Evolutionary conservation across 805 yeast species (phyloP), one percentile per base, ranked within the genome.

Genomic region (Debaryomyces castellii): DNA sequence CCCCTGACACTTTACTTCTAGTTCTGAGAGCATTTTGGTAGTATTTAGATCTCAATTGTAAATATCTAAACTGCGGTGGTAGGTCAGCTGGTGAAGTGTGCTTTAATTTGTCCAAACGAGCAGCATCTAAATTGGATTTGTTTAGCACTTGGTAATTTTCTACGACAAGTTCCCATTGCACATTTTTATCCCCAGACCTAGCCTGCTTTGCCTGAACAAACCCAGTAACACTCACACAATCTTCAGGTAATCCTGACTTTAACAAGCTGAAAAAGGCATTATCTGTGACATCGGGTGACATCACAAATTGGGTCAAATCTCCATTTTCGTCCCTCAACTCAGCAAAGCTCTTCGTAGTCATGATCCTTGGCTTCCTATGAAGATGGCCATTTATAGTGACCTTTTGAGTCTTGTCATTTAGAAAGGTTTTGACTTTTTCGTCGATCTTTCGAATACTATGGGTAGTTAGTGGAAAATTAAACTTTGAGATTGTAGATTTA

Each of bases 301-400:
- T 47, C 10, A 63, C 48, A 4, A 73, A 37, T 57, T 91, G 97
- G 7, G 83, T 73, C 7, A 65, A 51, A 39, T 83, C 79, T 0
- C 97, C 97, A 35, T 80, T 70, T 25, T 71, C 58, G 59, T 91
- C 98, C 50, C 98, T 73, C 11, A 92, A 65, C 22, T 77, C 80
- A 2, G 86, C 94, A 70, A 94, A 92, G 1, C 80, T 74, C 40
- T 88, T 69, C 43, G 81, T 82, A 3, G 92, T 83, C 43, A 87
- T 69, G 43, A 81, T 80, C 44, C 85, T 76, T 0, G 96, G 94
- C 51, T 84, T 83, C 18, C 78, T 72, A 56, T 89, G 82, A 14
- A 92, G 77, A 89, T 97, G 94, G 0, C 99, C 98, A 51, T 88
- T 81, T 6, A 92, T 52, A 0, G 76, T 71, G 2, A 85, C 77